Base-by-base conservation (phyloP, 192 early-diverging fungal genomes). In the Linnemannia exigua region DNA sequence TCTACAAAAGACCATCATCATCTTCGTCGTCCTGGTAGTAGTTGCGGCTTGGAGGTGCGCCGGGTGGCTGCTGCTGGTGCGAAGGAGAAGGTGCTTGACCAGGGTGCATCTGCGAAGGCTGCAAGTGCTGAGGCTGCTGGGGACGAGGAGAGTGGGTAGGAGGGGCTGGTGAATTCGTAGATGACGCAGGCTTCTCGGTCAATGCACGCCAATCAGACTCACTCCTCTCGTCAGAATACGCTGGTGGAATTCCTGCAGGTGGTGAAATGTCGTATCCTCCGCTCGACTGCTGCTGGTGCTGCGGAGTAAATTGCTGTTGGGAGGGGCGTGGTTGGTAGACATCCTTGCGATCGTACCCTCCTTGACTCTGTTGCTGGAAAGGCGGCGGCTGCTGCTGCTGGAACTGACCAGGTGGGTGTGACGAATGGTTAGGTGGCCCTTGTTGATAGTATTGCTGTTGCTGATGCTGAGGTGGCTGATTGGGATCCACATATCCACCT, bases 191-290 rank as follows among this genome's bases (percentile, higher is more conserved):
- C n/a, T 77, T 74, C 20, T 70, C 68, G 1, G 84, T 86, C 69
- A 86, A 48, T 33, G 84, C 78, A 47, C 70, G 84, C 84, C 84
- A 86, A 47, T 86, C 84, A 3, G 84, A 69, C 14, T 86, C 84
- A 44, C 54, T 63, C 19, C 84, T 73, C 36, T 86, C 84, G 36
- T 76, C 74, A 72, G 31, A 70, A 22, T 63, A 77, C 7, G 74
- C 61, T 47, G 75, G 66, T 54, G 19, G 67, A 7, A 46, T n/a
- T 50, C 25, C 70, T 12, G 41, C 51, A 73, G 75, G 20, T 72
- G 75, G 81, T 48, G 81, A 61, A 33, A 75, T 70, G 16, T 76
- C 68, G 50, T 82, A 82, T 31, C 73, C 74, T 48, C 80, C 80
- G 28, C 80, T 76, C 22, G 74, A 63, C 58, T 63, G 58, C 22